Evolutionary conservation across 148 eudicot species (phyloP).

Genomic region (Oxyria digyna): DNA sequence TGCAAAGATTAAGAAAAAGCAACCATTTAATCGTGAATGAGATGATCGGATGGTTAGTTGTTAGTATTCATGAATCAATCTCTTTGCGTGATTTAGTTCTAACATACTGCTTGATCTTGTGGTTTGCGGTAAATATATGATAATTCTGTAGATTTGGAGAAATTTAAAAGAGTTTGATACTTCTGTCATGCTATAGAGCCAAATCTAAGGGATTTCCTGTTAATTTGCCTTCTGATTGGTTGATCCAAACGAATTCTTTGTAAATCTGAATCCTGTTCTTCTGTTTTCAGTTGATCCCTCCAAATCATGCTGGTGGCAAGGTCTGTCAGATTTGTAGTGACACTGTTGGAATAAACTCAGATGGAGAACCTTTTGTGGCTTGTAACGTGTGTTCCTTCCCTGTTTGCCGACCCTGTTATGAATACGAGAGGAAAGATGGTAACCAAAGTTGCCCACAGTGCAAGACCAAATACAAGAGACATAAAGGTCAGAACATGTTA

Average conservation of each 20-base stretch:
- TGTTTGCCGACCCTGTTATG: slow-evolving; percentile 69
- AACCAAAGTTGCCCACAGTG: slow-evolving; percentile 68
- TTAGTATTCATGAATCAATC: background rate
- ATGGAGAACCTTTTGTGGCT: slow-evolving; percentile 60
- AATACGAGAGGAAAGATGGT: slow-evolving; percentile 67
- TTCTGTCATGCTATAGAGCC: background rate
- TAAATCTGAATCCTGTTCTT: slow-evolving; percentile 4
- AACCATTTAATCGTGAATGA: background rate
- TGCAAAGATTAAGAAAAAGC: background rate
- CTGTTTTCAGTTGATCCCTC: slow-evolving; percentile 11
- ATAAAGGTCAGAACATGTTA: slow-evolving; percentile 29
- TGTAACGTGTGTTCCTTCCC: slow-evolving; percentile 61
- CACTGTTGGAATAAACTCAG: slow-evolving; percentile 32
- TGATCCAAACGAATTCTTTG: background rate
- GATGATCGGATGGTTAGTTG: background rate
- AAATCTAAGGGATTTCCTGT: background rate
- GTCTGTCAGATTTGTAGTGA: slow-evolving; percentile 71
- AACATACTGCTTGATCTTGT: background rate
- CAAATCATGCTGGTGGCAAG: slow-evolving; percentile 22
- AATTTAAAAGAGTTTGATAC: background rate
- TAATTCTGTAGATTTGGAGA: background rate
- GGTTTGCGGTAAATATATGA: background rate
- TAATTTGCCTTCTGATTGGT: background rate
- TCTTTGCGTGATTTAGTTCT: background rate
- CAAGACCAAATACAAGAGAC: slow-evolving; percentile 69